Base-by-base conservation (phyloP, 495 filamentous ascomycete genomes). In the Trichoderma reesei region DNA sequence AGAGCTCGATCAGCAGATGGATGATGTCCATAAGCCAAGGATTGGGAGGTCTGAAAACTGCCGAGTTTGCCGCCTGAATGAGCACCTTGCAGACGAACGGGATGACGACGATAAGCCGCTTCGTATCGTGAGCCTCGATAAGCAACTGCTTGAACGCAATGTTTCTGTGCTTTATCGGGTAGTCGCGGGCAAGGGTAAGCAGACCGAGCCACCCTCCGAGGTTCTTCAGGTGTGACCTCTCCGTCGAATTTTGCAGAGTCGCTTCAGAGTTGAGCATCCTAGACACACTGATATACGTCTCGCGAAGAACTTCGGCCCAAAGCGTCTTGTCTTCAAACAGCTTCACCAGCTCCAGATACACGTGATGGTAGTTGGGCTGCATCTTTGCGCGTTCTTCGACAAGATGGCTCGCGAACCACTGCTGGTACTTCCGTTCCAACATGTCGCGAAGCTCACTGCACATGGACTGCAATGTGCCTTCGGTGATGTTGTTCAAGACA, bases 21-120 rank as follows among this genome's bases (percentile, higher is more conserved):
- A 98, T 80, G 42, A 97, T 90, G 64, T 98, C 94, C 90, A 97
- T 93, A 64, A 95, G 66, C 94, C 94, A 99, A 10, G 94, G 94
- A 70, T 97, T 98, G 13, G 94, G 93, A 9, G 94, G 92, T 67
- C 85, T 89, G 77, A 98, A 98, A 14, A 98, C 87, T 13, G 85
- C 90, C 1, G 95, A 98, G 44, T 82, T 82, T n/a, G 82, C 83
- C 5, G 89, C 92, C 72, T 95, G 89, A 36, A 86, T 82, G 18
- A 99, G 79, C 8, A 96, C 90, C 72, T 96, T 97, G 82, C 94
- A 98, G 51, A 92, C 91, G 68, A 99, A 99, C 1, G 95, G 93
- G 60, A 99, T 92, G 59, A 92, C 91, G 42, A 97, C 84, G 59
- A 93, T 83, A 44, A 98, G 83, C 41, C 94, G 87, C 69, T 96